A percentile compares a stretch with the other conserved stretches of the same genome.
phyloP scores from a whole-genome alignment of 2,329 filamentous ascomycete genomes.

The Cucurbitaria berberidis region DNA sequence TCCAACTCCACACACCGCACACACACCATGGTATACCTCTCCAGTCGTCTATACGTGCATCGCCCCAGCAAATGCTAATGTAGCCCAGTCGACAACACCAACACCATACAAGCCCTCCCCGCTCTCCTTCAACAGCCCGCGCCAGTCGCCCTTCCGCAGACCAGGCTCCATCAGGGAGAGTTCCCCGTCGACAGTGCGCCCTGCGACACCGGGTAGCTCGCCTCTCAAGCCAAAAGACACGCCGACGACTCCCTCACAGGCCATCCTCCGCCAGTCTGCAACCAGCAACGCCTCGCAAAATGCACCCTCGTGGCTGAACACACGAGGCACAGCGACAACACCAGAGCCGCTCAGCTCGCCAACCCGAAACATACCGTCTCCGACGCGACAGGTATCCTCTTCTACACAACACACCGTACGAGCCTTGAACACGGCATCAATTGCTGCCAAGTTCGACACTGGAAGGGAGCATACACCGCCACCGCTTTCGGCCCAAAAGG shows the following conservation, averaged over 20 bases:
- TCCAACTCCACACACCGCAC: not conserved
- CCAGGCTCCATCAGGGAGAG: slow-evolving; percentile 48
- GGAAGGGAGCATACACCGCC: slow-evolving; percentile 42
- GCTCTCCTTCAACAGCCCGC: slow-evolving; percentile 53
- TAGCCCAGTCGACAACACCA: slow-evolving; percentile 40
- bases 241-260: slow-evolving; percentile 34
- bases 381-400: slow-evolving; percentile 27
- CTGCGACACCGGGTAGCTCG: slow-evolving; percentile 50
- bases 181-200: slow-evolving; percentile 50
- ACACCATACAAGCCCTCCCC: slow-evolving; percentile 51
- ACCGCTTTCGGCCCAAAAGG: slow-evolving; percentile 13
- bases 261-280: slow-evolving; percentile 39
- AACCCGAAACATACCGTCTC: slow-evolving; percentile 28
- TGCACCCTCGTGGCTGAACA: slow-evolving; percentile 46
- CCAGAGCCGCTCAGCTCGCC: slow-evolving; percentile 42
- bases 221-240: slow-evolving; percentile 48
- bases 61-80: not conserved
- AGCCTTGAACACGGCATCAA: slow-evolving; percentile 38
- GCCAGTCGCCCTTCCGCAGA: slow-evolving; percentile 54
- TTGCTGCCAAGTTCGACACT: slow-evolving; percentile 47
- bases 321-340: slow-evolving; percentile 33
- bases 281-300: slow-evolving; percentile 43
- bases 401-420: slow-evolving; percentile 29
- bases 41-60: not conserved
- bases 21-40: slow-evolving; percentile 11